phyloP scores from a whole-genome alignment of 257 asterid species.

The Solanum dulcamara region DNA sequence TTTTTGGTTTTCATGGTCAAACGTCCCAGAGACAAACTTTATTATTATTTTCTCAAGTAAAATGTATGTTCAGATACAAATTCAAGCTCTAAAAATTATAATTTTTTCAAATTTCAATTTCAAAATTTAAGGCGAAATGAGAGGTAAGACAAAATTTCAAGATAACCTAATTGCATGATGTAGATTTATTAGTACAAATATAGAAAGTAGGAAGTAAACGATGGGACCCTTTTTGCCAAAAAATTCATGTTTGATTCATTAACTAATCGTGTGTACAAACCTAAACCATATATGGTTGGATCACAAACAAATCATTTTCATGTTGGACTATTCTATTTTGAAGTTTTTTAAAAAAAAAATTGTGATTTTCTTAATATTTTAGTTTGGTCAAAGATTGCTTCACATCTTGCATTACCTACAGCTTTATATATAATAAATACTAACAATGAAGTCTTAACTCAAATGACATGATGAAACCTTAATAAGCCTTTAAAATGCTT shows the following conservation, averaged over 20 bases:
- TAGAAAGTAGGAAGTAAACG: background rate
- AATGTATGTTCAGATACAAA: too few relatives aligned
- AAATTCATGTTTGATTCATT: background rate
- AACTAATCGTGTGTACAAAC: background rate
- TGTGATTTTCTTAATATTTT: background rate
- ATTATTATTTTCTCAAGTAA: too few relatives aligned
- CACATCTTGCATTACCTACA: background rate
- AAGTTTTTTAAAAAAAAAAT: background rate
- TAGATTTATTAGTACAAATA: background rate
- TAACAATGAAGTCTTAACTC: background rate
- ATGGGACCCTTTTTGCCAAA: background rate
- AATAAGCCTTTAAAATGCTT: background rate
- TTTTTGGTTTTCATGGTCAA: too few relatives aligned
- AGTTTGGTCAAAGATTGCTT: background rate
- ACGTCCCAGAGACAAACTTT: too few relatives aligned
- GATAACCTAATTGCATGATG: background rate
- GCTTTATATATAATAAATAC: background rate
- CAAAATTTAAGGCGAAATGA: too few relatives aligned
- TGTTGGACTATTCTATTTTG: background rate
- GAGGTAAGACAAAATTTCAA: too few relatives aligned
- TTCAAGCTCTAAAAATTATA: too few relatives aligned
- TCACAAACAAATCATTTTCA: background rate
- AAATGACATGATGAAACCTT: background rate
- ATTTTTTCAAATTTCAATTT: too few relatives aligned
- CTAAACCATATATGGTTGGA: background rate